A percentile compares a stretch with the other conserved stretches of the same genome.
Conservation (phyloP, 2,329 filamentous ascomycete genomes). For the Fusarium xyrophilum region DNA sequence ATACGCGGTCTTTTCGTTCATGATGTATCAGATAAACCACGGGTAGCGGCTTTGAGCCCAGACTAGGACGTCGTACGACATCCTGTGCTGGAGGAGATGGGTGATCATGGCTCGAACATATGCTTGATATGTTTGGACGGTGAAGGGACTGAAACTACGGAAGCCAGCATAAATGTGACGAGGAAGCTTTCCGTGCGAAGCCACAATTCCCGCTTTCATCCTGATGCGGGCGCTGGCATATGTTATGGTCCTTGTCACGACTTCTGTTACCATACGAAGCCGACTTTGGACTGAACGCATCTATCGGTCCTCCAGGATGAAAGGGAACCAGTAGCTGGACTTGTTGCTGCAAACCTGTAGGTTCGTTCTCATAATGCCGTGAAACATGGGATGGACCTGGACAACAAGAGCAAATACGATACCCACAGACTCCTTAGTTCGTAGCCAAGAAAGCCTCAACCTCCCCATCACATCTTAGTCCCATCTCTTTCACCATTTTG, state of each 20-base stretch:
- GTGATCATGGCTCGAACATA: background rate
- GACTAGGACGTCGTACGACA: constrained; percentile 16
- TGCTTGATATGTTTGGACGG: background rate
- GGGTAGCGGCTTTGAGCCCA: constrained; percentile 16
- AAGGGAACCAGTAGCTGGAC: background rate
- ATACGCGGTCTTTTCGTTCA: background rate
- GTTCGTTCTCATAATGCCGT: background rate
- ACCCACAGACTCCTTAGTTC: background rate
- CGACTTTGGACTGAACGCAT: background rate
- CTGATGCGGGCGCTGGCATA: constrained; percentile 21
- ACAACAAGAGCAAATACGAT: background rate
- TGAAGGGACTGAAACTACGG: constrained; percentile 15
- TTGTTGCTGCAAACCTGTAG: background rate
- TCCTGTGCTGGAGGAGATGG: background rate
- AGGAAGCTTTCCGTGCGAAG: constrained; percentile 7
- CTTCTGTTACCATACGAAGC: background rate
- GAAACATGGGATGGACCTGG: background rate
- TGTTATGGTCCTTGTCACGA: background rate
- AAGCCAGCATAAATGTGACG: constrained; percentile 9
- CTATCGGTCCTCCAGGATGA: background rate
- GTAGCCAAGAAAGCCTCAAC: background rate
- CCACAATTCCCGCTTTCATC: background rate
- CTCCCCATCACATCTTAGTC: background rate
- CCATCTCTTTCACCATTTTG: constrained; percentile 18
- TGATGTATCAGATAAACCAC: background rate